Percentiles rank a stretch among this genome's conserved stretches.
phyloP scores from a whole-genome alignment of 148 eudicot species.

The Euryodendron excelsum region DNA sequence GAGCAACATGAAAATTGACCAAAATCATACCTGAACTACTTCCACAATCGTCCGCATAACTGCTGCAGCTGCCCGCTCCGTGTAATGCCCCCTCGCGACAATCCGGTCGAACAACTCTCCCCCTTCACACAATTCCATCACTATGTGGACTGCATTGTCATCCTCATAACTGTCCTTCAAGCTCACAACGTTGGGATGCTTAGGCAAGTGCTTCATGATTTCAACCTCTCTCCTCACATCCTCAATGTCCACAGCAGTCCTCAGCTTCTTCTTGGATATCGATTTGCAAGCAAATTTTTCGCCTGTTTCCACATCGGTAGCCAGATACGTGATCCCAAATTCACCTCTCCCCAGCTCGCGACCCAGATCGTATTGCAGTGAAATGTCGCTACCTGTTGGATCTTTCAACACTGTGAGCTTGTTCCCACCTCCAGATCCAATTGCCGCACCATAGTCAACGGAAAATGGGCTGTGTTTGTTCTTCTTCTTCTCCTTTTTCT shows the following conservation, averaged over 20 bases:
- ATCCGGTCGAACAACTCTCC: constrained; percentile 59
- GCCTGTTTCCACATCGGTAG: constrained; percentile 39
- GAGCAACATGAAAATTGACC: background rate
- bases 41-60: constrained; percentile 54
- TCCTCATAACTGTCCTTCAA: constrained; percentile 55
- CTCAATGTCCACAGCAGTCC: constrained; percentile 50
- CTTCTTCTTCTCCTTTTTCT: constrained; percentile 33
- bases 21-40: constrained; percentile 40
- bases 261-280: constrained; percentile 53
- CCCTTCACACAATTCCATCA: constrained; percentile 61
- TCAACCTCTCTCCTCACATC: constrained; percentile 62
- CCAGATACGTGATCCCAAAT: constrained; percentile 51
- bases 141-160: constrained; percentile 50
- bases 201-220: constrained; percentile 56
- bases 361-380: constrained; percentile 35
- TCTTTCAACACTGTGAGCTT: constrained; percentile 43
- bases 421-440: constrained; percentile 25
- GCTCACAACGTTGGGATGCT: constrained; percentile 47
- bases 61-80: constrained; percentile 52
- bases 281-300: constrained; percentile 54
- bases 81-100: constrained; percentile 64
- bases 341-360: constrained; percentile 58
- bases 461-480: constrained; percentile 45
- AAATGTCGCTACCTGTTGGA: constrained; percentile 46
- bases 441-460: constrained; percentile 27